Base-by-base conservation (phyloP, 257 asterid genomes). In the Solanum chiquidenum region DNA sequence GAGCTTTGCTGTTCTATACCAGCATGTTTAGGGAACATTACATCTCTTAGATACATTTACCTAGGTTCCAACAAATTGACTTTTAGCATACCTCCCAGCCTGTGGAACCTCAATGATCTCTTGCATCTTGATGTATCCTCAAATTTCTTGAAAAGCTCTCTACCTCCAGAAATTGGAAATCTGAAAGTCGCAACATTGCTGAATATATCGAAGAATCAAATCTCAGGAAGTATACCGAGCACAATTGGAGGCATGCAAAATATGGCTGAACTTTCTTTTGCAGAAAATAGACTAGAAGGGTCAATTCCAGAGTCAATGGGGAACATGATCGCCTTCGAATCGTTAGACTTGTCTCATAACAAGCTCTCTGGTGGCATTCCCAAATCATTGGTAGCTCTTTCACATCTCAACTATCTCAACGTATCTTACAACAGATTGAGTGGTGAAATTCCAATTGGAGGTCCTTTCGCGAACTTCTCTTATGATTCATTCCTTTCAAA, bases 381-480 rank as follows among this genome's bases (percentile, higher is more conserved):
- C 7, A 74, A 31, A 13, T 86, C 91, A 21, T 20, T 90, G 60
- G 85, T 79, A 84, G 35, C 55, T 13, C 88, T 91, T 71, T 25
- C 11, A 16, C 20, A 46, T 29, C 86, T 91, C 2, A 60, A 31
- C 29, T 44, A 79, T 42, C 84, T 88, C 8, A 84, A 89, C 40
- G 87, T 86, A 7, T 88, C 91, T 20, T 77, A n/a, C 52, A 91
- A 91, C 23, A n/a, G 86, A 52, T 86, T 89, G 27, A 71, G 69
- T 16, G 90, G 91, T 31, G 89, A 86, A 87, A 91, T 91, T 83
- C 91, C 93, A 35, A 13, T 52, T 8, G 71, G 80, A 2, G 93
- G 90, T 27, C 90, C 89, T 55, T 91, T 89, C 16, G 0, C 1
- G 6, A 89, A 88, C 76, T 89, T 91, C 60, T 46, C 89, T 20